These are phyloP conservation scores for Tricholoma bakamatsutake DNA, from an alignment of 768 basidiomycete genomes.

Conservation along the genomic window DNA sequence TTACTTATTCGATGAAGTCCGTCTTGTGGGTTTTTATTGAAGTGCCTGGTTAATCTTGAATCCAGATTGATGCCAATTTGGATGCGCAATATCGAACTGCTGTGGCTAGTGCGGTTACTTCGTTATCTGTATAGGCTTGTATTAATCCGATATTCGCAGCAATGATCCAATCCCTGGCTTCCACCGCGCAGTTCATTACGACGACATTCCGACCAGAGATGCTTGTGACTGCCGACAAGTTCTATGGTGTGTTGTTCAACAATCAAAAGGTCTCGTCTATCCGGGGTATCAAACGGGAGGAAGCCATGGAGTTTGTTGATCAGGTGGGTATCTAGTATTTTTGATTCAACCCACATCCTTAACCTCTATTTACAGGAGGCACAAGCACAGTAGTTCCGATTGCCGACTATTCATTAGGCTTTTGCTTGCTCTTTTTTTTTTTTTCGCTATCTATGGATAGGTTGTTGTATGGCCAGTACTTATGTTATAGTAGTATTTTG, in stretches of 20 bases:
- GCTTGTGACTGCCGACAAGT: slow-evolving; percentile 92
- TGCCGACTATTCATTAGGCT: neutral
- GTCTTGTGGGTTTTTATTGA: neutral
- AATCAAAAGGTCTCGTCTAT: slow-evolving; percentile 94
- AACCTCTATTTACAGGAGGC: slow-evolving; percentile 16
- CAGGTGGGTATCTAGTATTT: slow-evolving; percentile 40
- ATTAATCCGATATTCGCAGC: slow-evolving; percentile 33
- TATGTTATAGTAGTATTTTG: neutral
- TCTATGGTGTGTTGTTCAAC: slow-evolving; percentile 95
- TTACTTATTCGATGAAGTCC: slow-evolving; percentile 96
- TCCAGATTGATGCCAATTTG: slow-evolving; percentile 91
- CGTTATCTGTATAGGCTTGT: neutral
- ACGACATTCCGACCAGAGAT: slow-evolving; percentile 99
- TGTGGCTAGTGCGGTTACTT: slow-evolving; percentile 68
- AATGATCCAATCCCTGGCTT: slow-evolving; percentile 91
- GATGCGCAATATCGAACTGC: slow-evolving; percentile 98
- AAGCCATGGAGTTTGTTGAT: slow-evolving; percentile 94
- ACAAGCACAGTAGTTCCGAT: slow-evolving; percentile 20
- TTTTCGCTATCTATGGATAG: too few species aligned
- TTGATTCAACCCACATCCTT: neutral
- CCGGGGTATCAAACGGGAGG: slow-evolving; percentile 78
- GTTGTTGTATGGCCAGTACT: neutral
- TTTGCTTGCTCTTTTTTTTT: neutral
- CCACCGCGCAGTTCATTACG: slow-evolving; percentile 92
- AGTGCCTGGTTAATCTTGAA: neutral